A percentile compares a stretch with the other conserved stretches of the same genome.
phyloP scores from a whole-genome alignment of 1,139 yeast genomes.

The Sugiyamaella xylanicola region DNA sequence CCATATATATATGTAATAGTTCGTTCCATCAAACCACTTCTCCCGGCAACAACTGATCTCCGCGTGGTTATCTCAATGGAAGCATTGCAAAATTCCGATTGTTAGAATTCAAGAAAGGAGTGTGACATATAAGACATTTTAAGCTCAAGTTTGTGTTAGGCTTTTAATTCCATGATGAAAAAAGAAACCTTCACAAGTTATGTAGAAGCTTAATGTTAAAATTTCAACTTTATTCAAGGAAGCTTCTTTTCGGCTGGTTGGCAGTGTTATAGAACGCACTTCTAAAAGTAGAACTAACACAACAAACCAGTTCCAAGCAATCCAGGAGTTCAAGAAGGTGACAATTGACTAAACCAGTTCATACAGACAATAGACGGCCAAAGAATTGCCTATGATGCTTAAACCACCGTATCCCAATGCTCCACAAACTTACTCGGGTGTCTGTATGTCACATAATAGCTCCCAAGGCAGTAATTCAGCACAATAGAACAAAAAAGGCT shows the following conservation, averaged over 20 bases:
- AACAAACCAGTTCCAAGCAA: background rate
- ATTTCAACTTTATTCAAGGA: constrained; percentile 8
- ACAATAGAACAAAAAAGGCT: constrained; percentile 8
- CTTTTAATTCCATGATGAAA: constrained; percentile 1
- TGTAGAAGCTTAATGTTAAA: constrained; percentile 14
- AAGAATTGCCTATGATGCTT: background rate
- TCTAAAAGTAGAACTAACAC: background rate
- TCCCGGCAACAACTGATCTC: constrained; percentile 5
- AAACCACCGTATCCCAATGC: background rate
- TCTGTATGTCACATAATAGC: background rate
- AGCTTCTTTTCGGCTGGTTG: background rate
- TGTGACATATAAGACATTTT: constrained; percentile 6
- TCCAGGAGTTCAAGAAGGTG: background rate
- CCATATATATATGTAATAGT: constrained; percentile 6
- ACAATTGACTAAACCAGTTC: background rate
- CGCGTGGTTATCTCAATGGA: constrained; percentile 2
- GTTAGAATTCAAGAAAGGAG: constrained; percentile 4
- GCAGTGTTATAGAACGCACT: background rate
- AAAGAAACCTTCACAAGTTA: constrained; percentile 7
- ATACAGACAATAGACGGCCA: no score
- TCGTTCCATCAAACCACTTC: background rate
- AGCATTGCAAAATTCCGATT: constrained; percentile 11
- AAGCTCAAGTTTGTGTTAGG: constrained; percentile 6
- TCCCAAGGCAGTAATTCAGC: background rate
- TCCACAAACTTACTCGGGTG: background rate